Base-by-base conservation (phyloP, 148 eudicot genomes). In the Euryodendron excelsum region DNA sequence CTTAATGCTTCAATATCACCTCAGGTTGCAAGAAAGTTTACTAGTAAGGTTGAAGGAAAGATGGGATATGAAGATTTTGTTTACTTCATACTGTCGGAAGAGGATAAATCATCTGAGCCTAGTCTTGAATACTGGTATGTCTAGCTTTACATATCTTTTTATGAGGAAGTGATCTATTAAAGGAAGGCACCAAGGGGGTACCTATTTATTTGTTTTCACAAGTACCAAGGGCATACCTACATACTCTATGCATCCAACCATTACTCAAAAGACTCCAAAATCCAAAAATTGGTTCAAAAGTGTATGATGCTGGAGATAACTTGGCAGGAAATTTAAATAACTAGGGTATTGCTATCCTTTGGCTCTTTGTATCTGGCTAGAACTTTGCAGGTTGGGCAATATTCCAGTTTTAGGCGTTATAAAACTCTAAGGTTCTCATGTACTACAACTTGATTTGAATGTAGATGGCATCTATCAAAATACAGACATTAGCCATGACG, bases 11-110 rank as follows among this genome's bases (percentile, higher is more conserved):
- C 33, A 78, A 70, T 77, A 17, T 58, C 71, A 34, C 63, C 39
- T 45, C 73, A 94, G 98, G 89, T 91, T 73, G 91, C 97, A 8
- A 85, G 98, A 83, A 94, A 91, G 83, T 94, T 94, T 83, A 91
- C 91, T 4, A 86, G 96, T 67, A 89, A 84, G 80, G 90, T 89
- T 82, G 98, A 91, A 75, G 97, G 98, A 41, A 94, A 94, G 89
- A 94, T 94, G 98, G 97, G 98, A 37, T 94, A 94, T 87, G 97
- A 94, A 86, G 98, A 94, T 84, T 94, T 94, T 86, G 97, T 94
- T 55, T 92, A 94, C 78, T 94, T 94, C 85, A 94, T 94, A 83
- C 84, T 94, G 56, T 89, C 98, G 25, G 98, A 94, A 86, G 98
- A 94, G 83, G 98, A 94, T 84, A 94, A 94, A 86, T 87, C 97